A percentile compares a stretch with the other conserved stretches of the same genome.
phyloP scores from a whole-genome alignment of 768 basidiomycete genomes.

The Bullera alba region DNA sequence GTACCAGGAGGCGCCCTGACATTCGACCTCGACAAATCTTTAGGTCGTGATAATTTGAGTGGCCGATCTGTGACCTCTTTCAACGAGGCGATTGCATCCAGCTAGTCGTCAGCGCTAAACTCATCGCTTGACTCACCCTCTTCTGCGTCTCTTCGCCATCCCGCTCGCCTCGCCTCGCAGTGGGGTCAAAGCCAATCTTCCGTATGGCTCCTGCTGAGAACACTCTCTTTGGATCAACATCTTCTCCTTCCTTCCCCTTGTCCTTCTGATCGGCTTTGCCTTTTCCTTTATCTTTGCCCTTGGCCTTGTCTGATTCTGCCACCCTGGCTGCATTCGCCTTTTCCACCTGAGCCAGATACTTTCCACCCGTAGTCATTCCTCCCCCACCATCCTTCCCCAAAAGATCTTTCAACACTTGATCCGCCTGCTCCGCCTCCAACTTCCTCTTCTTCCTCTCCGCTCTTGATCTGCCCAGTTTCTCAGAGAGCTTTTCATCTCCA shows the following conservation, averaged over 20 bases:
- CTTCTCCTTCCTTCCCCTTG: constrained; percentile 38
- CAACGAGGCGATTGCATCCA: constrained; percentile 2
- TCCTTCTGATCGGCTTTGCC: constrained; percentile 51
- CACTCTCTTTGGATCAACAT: constrained; percentile 22
- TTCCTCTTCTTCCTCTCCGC: constrained; percentile 68
- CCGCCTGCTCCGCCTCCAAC: constrained; percentile 50
- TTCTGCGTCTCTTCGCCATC: constrained; percentile 14
- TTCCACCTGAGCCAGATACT: constrained; percentile 22
- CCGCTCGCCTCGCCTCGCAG: constrained; percentile 4
- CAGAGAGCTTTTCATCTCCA: constrained; percentile 55
- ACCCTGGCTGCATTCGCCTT: constrained; percentile 50
- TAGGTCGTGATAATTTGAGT: background rate
- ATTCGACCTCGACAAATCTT: background rate
- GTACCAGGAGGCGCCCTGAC: background rate
- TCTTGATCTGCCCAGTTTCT: constrained; percentile 70
- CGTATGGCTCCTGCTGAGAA: constrained; percentile 32
- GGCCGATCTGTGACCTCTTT: constrained; percentile 4
- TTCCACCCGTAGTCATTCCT: constrained; percentile 53
- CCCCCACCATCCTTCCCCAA: constrained; percentile 57
- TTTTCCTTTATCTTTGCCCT: constrained; percentile 47
- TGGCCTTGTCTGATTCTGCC: constrained; percentile 55
- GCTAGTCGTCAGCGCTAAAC: background rate
- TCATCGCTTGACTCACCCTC: constrained; percentile 10
- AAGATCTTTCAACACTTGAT: constrained; percentile 57
- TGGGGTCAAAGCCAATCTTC: constrained; percentile 42